Base-by-base conservation (phyloP, 2,329 filamentous ascomycete species). In the Hymenoscyphus fructigenus region DNA sequence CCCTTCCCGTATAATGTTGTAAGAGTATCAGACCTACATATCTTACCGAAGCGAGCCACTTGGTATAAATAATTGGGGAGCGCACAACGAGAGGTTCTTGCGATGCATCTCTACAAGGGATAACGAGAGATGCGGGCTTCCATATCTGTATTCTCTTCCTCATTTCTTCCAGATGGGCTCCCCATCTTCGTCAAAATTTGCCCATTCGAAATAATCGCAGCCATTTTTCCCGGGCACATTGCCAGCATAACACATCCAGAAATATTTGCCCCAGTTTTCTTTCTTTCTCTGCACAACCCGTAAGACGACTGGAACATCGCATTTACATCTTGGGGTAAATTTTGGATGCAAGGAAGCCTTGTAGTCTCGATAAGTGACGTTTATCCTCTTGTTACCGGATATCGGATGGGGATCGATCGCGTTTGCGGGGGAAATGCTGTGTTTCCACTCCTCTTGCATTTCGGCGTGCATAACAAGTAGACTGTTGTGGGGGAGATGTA, bases 391-490 rank as follows among this genome's bases (percentile, higher is more conserved):
- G 71, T 88, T 93, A 0, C 89, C 90, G 0, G 93, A 85, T 1
- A 97, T 76, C 0, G 93, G 92, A 76, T 99, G 95, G 0, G 92
- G 92, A 67, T 93, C 90, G 65, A 98, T 91, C 3, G 88, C 86
- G 59, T 84, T 82, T 0, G 91, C 88, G 0, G 93, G 91, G 0
- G 88, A 83, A 55, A 99, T 91, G 69, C 86, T 85, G 76, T 99
- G 95, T 76, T 97, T 98, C 93, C 93, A 98, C 74, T 91, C 89
- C 75, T 98, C 94, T 75, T 98, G 94, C 92, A 97, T 98, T 75
- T 96, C 92, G 0, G 94, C 93, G 74, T 98, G 93, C 95, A 99
- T 98, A 10, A 98, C 83, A 0, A 99, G 83, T 0, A 98, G 84
- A 0, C 92, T 96, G 76, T 98, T 98, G 77, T 98, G 95, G 0